phyloP scores from a whole-genome alignment of 2,329 filamentous ascomycete genomes.

The Drechslerella coelobrocha region DNA sequence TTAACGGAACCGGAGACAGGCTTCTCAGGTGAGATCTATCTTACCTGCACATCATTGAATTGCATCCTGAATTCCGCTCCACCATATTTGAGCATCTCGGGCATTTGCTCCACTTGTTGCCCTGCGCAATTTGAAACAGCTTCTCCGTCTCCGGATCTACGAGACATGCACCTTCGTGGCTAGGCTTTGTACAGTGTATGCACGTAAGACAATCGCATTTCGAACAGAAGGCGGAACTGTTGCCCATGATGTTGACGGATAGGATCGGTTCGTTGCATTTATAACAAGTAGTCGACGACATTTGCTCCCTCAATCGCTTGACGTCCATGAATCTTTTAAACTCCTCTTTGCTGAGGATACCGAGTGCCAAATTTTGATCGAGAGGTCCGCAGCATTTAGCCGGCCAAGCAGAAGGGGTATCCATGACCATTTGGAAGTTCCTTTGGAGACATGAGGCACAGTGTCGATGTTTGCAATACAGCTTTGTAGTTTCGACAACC shows the following conservation, averaged over 20 bases:
- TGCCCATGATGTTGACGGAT: constrained; percentile 22
- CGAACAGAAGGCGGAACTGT: constrained; percentile 26
- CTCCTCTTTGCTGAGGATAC: constrained; percentile 19
- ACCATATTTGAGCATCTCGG: constrained; percentile 48
- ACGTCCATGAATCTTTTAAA: constrained; percentile 33
- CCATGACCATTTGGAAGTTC: constrained; percentile 45
- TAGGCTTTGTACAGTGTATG: constrained; percentile 42
- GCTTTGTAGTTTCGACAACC: constrained; percentile 14
- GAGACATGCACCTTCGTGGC: constrained; percentile 43
- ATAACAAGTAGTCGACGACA: constrained; percentile 31
- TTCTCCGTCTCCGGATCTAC: constrained; percentile 47
- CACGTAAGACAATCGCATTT: constrained; percentile 41
- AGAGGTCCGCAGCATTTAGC: constrained; percentile 41
- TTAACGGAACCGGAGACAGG: no score
- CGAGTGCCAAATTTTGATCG: constrained; percentile 18
- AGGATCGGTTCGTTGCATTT: constrained; percentile 17
- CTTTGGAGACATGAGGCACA: constrained; percentile 33
- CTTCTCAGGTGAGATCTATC: no score
- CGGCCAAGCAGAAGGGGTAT: constrained; percentile 29
- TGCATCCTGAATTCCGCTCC: constrained; percentile 43
- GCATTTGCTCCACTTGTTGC: constrained; percentile 49
- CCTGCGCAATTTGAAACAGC: constrained; percentile 35
- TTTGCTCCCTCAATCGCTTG: constrained; percentile 31
- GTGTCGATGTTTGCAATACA: constrained; percentile 37
- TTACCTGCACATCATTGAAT: constrained; percentile 45